Conservation (phyloP, 495 filamentous ascomycete species). For the Hypomontagnella monticulosa region DNA sequence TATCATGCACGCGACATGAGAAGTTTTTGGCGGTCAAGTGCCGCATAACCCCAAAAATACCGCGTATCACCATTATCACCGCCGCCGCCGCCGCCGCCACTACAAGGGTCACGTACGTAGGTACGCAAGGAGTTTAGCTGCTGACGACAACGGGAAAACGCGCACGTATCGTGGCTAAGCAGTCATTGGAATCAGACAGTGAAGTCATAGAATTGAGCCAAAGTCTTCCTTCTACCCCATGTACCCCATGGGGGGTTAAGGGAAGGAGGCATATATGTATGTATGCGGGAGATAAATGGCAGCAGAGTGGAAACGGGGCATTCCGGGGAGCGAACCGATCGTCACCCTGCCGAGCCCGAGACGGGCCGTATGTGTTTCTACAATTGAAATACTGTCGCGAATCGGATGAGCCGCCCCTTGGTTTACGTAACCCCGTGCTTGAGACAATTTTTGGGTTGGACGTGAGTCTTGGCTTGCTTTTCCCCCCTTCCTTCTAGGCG, state of each 20-base stretch:
- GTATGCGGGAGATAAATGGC: background rate
- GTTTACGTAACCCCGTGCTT: constrained; percentile 32
- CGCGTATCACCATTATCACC: constrained; percentile 27
- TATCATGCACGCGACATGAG: constrained; percentile 21
- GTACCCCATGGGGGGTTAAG: background rate
- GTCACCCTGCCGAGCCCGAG: constrained; percentile 41
- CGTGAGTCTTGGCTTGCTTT: constrained; percentile 14
- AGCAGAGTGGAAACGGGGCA: constrained; percentile 19
- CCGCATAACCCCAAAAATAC: constrained; percentile 1
- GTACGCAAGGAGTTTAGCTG: background rate
- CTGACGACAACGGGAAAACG: constrained; percentile 24
- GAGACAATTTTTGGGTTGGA: constrained; percentile 25
- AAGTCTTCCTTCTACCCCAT: constrained; percentile 2
- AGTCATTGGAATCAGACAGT: background rate
- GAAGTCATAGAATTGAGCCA: constrained; percentile 9
- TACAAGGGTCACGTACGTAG: background rate
- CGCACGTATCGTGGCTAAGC: constrained; percentile 22
- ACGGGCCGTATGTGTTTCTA: constrained; percentile 31
- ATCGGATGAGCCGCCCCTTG: constrained; percentile 35
- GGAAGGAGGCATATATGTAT: background rate
- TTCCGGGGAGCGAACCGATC: constrained; percentile 26
- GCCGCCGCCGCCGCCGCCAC: constrained; percentile 7
- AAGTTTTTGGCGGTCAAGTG: constrained; percentile 27
- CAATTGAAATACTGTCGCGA: constrained; percentile 8
- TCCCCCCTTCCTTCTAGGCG: background rate